phyloP scores from a whole-genome alignment of 352 stramenopile genomes.

The Globisporangium emineosum region DNA sequence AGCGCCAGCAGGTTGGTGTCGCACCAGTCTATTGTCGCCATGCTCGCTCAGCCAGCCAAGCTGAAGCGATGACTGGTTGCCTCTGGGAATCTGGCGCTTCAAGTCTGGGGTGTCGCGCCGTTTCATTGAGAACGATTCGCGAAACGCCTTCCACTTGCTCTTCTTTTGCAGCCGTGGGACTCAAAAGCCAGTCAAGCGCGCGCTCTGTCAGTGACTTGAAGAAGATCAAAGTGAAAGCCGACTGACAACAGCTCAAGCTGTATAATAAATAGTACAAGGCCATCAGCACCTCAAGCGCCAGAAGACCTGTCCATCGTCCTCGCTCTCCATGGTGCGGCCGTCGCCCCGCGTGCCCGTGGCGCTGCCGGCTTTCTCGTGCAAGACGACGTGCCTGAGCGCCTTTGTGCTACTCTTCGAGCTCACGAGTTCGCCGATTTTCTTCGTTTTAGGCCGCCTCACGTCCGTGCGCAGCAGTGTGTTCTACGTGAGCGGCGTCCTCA shows the following conservation, averaged over 20 bases:
- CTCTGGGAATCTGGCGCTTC: not conserved
- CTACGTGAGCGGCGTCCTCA: slow-evolving; percentile 34
- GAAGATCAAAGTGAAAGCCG: not conserved
- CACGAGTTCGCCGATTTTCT: slow-evolving; percentile 29
- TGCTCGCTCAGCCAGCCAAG: not conserved
- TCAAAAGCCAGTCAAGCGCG: not conserved
- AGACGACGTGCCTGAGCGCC: slow-evolving; percentile 39
- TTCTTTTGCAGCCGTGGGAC: not conserved
- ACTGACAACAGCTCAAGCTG: not conserved
- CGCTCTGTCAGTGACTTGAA: no score
- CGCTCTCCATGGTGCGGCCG: slow-evolving; percentile 9
- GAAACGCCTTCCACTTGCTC: slow-evolving; percentile 8
- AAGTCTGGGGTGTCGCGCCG: not conserved
- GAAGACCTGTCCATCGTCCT: not conserved
- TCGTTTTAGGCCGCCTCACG: slow-evolving; percentile 37
- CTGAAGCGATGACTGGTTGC: not conserved
- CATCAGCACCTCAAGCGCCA: not conserved
- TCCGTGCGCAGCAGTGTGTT: slow-evolving; percentile 34
- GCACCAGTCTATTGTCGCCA: slow-evolving; percentile 39
- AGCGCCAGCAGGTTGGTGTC: slow-evolving; percentile 35
- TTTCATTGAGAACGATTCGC: not conserved
- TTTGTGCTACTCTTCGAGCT: slow-evolving; percentile 43
- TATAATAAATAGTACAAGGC: no score
- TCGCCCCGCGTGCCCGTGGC: slow-evolving; percentile 22
- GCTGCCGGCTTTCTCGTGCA: slow-evolving; percentile 41